Evolutionary conservation across 805 yeast species (phyloP).

Genomic region (Yamadazyma sp.): DNA sequence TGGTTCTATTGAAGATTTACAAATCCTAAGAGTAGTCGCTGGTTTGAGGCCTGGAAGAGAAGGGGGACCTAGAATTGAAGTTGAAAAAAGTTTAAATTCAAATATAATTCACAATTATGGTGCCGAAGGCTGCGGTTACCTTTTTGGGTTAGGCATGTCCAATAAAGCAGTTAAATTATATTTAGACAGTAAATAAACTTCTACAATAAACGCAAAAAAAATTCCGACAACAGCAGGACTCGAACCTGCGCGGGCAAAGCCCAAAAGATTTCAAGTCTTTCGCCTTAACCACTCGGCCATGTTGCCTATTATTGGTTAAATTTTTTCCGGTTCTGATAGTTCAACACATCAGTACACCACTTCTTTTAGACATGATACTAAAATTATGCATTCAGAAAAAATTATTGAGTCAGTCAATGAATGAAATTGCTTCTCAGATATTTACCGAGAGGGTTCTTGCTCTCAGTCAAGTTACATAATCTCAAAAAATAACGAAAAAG

Average conservation of each 20-base stretch:
- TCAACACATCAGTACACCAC: no score
- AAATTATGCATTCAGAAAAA: no score
- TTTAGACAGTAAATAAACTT: background rate
- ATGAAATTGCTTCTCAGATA: no score
- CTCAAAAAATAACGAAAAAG: no score
- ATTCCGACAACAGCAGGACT: slow-evolving; percentile 47
- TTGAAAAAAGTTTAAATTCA: slow-evolving; percentile 33
- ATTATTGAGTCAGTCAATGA: no score
- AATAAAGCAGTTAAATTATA: slow-evolving; percentile 40
- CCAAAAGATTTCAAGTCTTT: slow-evolving; percentile 49
- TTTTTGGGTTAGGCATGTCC: slow-evolving; percentile 63
- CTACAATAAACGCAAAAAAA: slow-evolving; percentile 12
- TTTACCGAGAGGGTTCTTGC: no score
- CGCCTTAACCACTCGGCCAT: slow-evolving; percentile 50
- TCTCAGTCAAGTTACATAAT: no score
- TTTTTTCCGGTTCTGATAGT: no score
- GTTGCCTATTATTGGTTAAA: slow-evolving; percentile 40
- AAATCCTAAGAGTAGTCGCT: slow-evolving; percentile 62
- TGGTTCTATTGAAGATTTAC: slow-evolving; percentile 34
- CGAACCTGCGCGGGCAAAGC: slow-evolving; percentile 52
- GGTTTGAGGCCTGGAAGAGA: slow-evolving; percentile 76
- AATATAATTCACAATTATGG: slow-evolving; percentile 52
- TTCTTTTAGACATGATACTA: no score
- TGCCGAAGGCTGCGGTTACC: slow-evolving; percentile 6
- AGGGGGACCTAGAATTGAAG: slow-evolving; percentile 73